Evolutionary conservation across 495 filamentous ascomycete genomes (phyloP).

Genomic region (Lasiosphaeria ovina): DNA sequence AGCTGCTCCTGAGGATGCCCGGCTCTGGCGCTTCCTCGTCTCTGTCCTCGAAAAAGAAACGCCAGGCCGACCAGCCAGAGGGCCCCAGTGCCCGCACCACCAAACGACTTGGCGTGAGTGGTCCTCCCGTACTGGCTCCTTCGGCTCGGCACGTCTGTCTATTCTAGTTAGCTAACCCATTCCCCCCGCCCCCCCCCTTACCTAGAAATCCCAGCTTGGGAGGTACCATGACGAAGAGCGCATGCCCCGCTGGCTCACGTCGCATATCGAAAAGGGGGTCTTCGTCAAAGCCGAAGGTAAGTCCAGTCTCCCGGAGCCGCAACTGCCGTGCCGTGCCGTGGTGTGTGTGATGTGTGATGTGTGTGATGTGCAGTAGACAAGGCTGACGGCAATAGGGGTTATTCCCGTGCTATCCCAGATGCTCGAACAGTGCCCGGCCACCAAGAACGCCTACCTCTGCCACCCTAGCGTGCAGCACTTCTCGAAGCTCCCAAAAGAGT

Average conservation of each 20-base stretch:
- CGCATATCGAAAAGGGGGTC: slow-evolving; percentile 49
- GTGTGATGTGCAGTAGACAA: slow-evolving; percentile 26
- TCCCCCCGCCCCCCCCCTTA: neutral
- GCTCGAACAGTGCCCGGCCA: slow-evolving; percentile 61
- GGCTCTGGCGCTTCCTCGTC: slow-evolving; percentile 15
- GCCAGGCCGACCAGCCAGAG: slow-evolving; percentile 8
- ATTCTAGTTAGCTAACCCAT: neutral
- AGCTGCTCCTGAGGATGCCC: slow-evolving; percentile 27
- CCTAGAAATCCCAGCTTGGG: slow-evolving; percentile 65
- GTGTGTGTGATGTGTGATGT: too few relatives aligned
- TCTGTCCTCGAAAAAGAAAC: slow-evolving; percentile 7
- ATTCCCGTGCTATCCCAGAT: slow-evolving; percentile 71
- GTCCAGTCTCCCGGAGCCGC: too few relatives aligned
- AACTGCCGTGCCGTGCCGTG: too few relatives aligned
- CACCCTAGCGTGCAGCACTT: slow-evolving; percentile 74
- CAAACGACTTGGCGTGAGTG: slow-evolving; percentile 27
- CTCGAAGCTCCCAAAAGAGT: slow-evolving; percentile 73
- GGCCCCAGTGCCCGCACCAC: slow-evolving; percentile 13
- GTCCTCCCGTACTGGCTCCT: neutral
- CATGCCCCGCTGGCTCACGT: slow-evolving; percentile 79
- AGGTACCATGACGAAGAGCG: slow-evolving; percentile 80
- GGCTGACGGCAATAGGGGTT: slow-evolving; percentile 48
- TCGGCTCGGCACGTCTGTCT: neutral
- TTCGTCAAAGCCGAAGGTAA: neutral
- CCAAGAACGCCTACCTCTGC: slow-evolving; percentile 75